Base-by-base conservation (phyloP, 2,329 filamentous ascomycete species). In the Botrytis squamosa region DNA sequence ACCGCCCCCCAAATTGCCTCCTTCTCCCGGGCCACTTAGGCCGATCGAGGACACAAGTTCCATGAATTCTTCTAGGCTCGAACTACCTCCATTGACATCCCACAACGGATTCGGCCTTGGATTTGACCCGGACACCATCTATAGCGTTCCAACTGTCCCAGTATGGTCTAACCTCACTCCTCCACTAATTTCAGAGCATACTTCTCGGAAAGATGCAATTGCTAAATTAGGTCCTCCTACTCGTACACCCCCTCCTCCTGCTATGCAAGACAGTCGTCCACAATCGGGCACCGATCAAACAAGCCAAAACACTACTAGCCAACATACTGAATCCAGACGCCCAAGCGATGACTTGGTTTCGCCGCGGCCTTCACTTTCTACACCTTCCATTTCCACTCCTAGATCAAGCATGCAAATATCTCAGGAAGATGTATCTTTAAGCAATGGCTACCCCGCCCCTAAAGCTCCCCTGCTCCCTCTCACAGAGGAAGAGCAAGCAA, bases 1-100 rank as follows among this genome's bases (percentile, higher is more conserved):
- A 20, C 82, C 84, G 20, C 84, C 84, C 60, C 82, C 84, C 0
- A 86, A 85, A 38, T 36, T 66, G 9, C 67, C 62, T n/a, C 42
- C 40, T 5, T 75, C 74, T 82, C 75, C 77, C 36, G 74, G 78
- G 49, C 77, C 80, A 42, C 70, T 73, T 4, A 73, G 76, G 62
- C 38, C 49, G 22, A 46, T 59, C 33, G 67, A 75, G 16, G 70
- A 73, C 16, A 66, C 75, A 49, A 64, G 44, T 18, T 36, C 72
- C 22, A 8, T 68, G 25, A 76, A 74, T 57, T 72, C 77, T 14
- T 69, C 40, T 73, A 52, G 44, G n/a, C 75, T 76, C 36, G 77
- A 78, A 64, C 66, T 77, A 44, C 77, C 77, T 57, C 75, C 78
- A 14, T 66, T 80, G 16, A 66, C 75, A 9, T 77, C 77, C 12